Conservation (phyloP, 352 stramenopile genomes). For the Phytopythium cucurbitacearum region DNA sequence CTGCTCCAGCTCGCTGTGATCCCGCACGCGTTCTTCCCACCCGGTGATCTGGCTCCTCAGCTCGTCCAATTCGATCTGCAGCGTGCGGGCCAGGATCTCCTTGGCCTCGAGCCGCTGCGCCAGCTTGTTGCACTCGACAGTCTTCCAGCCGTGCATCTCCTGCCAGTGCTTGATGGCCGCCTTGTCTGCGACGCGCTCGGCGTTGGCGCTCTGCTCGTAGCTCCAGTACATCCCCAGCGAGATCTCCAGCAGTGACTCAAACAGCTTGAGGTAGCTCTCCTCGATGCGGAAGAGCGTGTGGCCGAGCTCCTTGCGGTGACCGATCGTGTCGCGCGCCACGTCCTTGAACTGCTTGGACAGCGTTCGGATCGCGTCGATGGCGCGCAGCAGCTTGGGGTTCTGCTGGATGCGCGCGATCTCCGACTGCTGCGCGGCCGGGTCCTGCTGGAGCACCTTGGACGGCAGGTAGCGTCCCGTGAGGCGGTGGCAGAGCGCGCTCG, state of each 20-base stretch:
- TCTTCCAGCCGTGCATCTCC: constrained; percentile 44
- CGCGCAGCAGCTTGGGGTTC: constrained; percentile 53
- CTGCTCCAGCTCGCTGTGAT: constrained; percentile 28
- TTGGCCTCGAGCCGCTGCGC: constrained; percentile 53
- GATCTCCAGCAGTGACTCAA: constrained; percentile 73
- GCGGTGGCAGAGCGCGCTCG: constrained; percentile 57
- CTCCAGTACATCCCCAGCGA: constrained; percentile 69
- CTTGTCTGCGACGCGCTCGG: constrained; percentile 44
- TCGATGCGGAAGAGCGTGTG: constrained; percentile 67
- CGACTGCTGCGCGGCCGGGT: constrained; percentile 38
- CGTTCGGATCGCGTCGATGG: constrained; percentile 40
- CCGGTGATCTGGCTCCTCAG: constrained; percentile 29
- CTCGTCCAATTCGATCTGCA: constrained; percentile 52
- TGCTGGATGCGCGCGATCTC: constrained; percentile 56
- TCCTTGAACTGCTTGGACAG: constrained; percentile 70
- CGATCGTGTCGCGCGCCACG: constrained; percentile 50
- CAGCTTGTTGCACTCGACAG: constrained; percentile 32
- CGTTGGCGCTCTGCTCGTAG: constrained; percentile 51
- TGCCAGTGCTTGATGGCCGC: constrained; percentile 38
- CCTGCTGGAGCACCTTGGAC: constrained; percentile 30
- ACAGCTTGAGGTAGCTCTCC: constrained; percentile 70
- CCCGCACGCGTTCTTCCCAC: constrained; percentile 29
- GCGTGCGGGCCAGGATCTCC: constrained; percentile 41
- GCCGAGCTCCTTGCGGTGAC: constrained; percentile 59
- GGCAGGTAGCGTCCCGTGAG: constrained; percentile 63